These are phyloP conservation scores for Bolboschoenus planiculmis DNA, from an alignment of 176 grass and related monocot species.

Conservation along the genomic window DNA sequence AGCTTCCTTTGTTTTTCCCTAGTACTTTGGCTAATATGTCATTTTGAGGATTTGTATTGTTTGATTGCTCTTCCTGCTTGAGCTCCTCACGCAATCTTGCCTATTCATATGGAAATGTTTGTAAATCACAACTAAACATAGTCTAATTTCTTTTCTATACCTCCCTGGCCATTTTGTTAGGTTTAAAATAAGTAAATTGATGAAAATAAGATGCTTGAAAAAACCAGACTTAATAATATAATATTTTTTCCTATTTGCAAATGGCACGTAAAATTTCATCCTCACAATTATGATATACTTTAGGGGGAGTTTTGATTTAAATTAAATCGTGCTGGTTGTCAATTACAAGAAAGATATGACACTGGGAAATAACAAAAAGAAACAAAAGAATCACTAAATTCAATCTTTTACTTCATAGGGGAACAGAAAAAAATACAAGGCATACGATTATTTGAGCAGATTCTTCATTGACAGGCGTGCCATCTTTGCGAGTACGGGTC, in stretches of 20 bases:
- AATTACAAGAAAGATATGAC: neutral
- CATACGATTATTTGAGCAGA: slow-evolving; percentile 41
- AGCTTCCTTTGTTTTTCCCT: slow-evolving; percentile 3
- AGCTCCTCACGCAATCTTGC: neutral
- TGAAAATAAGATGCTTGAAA: neutral
- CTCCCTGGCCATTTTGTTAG: neutral
- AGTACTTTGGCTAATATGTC: slow-evolving; percentile 18
- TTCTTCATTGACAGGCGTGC: slow-evolving; percentile 33
- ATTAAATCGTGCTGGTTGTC: neutral
- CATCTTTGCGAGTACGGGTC: slow-evolving; percentile 46
- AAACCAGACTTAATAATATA: neutral
- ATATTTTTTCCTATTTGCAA: neutral
- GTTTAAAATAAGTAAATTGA: neutral
- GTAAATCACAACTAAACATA: neutral
- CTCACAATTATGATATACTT: neutral
- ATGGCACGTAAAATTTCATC: neutral
- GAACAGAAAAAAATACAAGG: neutral
- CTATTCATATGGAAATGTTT: neutral
- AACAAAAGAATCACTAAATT: neutral
- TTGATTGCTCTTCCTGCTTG: neutral
- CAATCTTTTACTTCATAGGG: neutral
- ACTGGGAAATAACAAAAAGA: neutral
- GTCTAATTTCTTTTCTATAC: neutral
- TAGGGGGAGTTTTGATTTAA: neutral
- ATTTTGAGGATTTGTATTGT: neutral